phyloP scores from a whole-genome alignment of 2,329 filamentous ascomycete species.

The Botrytis medusae region DNA sequence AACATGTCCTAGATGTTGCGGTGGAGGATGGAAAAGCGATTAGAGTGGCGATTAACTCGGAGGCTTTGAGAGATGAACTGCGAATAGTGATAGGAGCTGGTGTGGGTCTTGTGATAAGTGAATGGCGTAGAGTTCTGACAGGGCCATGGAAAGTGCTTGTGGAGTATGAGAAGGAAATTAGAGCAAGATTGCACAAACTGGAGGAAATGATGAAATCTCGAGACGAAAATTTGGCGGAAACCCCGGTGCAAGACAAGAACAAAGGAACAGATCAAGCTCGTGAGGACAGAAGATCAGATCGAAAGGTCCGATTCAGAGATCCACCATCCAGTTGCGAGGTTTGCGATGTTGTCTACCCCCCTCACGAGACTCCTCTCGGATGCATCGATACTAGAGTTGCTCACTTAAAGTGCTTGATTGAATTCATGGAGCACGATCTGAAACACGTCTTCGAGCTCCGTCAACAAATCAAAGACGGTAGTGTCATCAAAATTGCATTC shows the following conservation, averaged over 20 bases:
- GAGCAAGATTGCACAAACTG: not conserved
- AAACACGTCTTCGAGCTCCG: constrained; percentile 17
- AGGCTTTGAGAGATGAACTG: constrained; percentile 4
- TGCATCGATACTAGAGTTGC: constrained; percentile 10
- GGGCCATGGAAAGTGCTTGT: constrained; percentile 16
- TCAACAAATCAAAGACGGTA: not conserved
- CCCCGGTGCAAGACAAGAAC: not conserved
- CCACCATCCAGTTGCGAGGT: not conserved
- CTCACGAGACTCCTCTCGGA: not conserved
- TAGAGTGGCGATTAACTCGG: constrained; percentile 12
- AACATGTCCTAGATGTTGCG: constrained; percentile 19
- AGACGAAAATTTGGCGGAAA: not conserved
- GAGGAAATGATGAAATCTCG: not conserved
- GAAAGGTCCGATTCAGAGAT: not conserved
- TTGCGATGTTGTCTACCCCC: not conserved
- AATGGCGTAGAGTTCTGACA: not conserved
- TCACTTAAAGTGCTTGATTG: constrained; percentile 11
- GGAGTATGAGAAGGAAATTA: not conserved
- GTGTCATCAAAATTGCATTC: constrained; percentile 10
- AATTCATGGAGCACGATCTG: constrained; percentile 21
- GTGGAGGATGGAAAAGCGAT: not conserved
- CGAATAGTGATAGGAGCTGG: not conserved
- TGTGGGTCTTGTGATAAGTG: not conserved
- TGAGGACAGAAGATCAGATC: not conserved
- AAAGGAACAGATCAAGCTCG: too few relatives aligned